Evolutionary conservation across 192 early-diverging fungal species (phyloP), one percentile per base, ranked within the genome.

Genomic region (Backusella parvicylindrica): DNA sequence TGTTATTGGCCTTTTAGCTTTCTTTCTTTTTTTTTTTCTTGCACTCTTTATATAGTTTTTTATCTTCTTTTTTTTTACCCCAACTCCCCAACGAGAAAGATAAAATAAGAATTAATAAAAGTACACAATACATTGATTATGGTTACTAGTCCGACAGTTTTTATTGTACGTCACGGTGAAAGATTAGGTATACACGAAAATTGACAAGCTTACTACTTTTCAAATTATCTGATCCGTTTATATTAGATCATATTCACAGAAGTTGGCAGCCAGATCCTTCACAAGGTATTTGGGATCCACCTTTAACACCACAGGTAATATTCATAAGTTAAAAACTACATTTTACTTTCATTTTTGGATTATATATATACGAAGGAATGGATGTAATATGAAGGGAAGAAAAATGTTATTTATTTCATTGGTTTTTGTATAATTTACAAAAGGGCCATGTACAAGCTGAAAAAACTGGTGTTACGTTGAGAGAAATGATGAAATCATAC

Each of bases 161-260:
- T 78, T 72, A 78, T 82, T 56, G 47, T 82, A 66, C 47, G 81
- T 16, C 81, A 82, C 31, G 81, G 77, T 21, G 81, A 82, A 66
- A 68, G 81, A 68, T 47, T 76, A 73, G 81, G 81, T 82, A 78
- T 8, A 50, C 6, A 66, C n/a, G 9, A 77, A 11, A 64, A 21
- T 28, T 40, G 69, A 23, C 69, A 38, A n/a, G 23, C 6, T 28
- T 28, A 12, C 16, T 40, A 21, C 18, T n/a, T 70, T 21, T 41
- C 40, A 41, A 28, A 32, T 47, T 49, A 4, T 63, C 7, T 50
- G 37, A 43, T 33, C 11, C 28, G 30, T 69, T 32, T 66, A 33
- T 33, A 31, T n/a, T 53, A 82, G 81, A 82, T 66, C 81, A 73
- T 66, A 50, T 60, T 16, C 47, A 75, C 23, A 71, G 72, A 72